phyloP scores from a whole-genome alignment of 495 filamentous ascomycete species.

The Acidomyces sp. region DNA sequence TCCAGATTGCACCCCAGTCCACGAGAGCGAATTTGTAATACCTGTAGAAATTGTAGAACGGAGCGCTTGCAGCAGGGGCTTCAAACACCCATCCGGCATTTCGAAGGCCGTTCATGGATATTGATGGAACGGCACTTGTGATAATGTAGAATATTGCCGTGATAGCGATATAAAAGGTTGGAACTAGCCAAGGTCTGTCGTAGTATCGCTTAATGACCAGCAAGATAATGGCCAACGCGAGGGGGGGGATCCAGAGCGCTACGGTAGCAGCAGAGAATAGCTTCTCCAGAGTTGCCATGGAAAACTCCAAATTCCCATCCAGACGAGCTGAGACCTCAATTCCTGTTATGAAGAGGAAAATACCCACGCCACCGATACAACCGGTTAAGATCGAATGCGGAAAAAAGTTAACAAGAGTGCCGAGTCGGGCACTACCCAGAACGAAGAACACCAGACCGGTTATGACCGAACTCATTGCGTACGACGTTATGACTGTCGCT shows the following conservation, averaged over 20 bases:
- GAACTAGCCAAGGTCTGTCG: constrained; percentile 68
- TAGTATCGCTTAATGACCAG: constrained; percentile 59
- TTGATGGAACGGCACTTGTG: constrained; percentile 47
- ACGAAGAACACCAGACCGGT: constrained; percentile 84
- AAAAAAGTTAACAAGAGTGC: constrained; percentile 89
- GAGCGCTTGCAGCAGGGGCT: constrained; percentile 65
- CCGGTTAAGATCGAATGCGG: constrained; percentile 91
- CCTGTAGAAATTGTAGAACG: constrained; percentile 94
- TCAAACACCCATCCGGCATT: constrained; percentile 79
- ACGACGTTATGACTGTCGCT: constrained; percentile 83
- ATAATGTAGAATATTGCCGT: constrained; percentile 72
- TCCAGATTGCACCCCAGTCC: constrained; percentile 65
- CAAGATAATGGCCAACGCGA: constrained; percentile 63
- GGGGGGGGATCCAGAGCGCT: constrained; percentile 68
- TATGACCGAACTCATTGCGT: constrained; percentile 78
- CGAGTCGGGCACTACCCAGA: constrained; percentile 73
- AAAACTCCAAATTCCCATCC: constrained; percentile 68
- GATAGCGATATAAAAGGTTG: constrained; percentile 73
- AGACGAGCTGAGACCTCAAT: constrained; percentile 89
- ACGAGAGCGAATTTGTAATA: constrained; percentile 46
- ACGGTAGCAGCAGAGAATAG: constrained; percentile 60
- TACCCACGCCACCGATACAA: constrained; percentile 96
- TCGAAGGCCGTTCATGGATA: constrained; percentile 51
- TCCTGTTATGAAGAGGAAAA: constrained; percentile 81
- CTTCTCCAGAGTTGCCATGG: constrained; percentile 56